Base-by-base conservation (phyloP, 1,284 basidiomycete genomes). In the Pascua guehoae region DNA sequence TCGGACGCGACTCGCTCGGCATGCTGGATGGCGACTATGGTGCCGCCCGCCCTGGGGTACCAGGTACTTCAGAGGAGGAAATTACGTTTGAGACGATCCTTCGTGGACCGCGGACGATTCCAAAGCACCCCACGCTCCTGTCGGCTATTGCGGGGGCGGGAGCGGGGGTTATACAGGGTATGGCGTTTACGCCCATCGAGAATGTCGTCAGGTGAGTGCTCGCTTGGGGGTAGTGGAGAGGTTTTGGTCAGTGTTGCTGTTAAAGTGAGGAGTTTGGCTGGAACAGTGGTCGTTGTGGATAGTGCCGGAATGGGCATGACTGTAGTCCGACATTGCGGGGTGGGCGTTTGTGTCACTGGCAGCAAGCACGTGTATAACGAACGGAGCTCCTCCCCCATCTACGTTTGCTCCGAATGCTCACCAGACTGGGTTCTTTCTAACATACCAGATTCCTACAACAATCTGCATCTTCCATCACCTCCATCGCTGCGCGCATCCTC, bases 171-270 rank as follows among this genome's bases (percentile, higher is more conserved):
- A 64, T 76, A 2, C 74, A 77, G 49, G 75, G 73, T 2, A 46
- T 72, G 15, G 71, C 72, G 0, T 77, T 77, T 51, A 75, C 75
- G 1, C 75, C 75, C 1, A 70, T 77, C 10, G 75, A 77, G 58
- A 77, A 77, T 60, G 62, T 75, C 12, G 74, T 77, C 40, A 57
- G 67, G 69, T 74, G 43, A 60, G 71, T 59, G 16, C 39, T 15
- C 16, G 17, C 15, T 37, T 41, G 39, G 4, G 17, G 24, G 24
- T 32, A 12, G 12, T 18, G 8, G n/a, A 10, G 16, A 12, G 46
- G 36, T 36, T 32, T 32, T 32, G 24, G 24, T 7, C 3, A 32
- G 24, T 32, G 24, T 7, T 7, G 24, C 24, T 32, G 24, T 32
- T 3, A 7, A 32, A n/a, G n/a, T n/a, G 24, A 32, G 24, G 24